Base-by-base conservation (phyloP, 2,329 filamentous ascomycete genomes). In the Ophiostoma perfectum region DNA sequence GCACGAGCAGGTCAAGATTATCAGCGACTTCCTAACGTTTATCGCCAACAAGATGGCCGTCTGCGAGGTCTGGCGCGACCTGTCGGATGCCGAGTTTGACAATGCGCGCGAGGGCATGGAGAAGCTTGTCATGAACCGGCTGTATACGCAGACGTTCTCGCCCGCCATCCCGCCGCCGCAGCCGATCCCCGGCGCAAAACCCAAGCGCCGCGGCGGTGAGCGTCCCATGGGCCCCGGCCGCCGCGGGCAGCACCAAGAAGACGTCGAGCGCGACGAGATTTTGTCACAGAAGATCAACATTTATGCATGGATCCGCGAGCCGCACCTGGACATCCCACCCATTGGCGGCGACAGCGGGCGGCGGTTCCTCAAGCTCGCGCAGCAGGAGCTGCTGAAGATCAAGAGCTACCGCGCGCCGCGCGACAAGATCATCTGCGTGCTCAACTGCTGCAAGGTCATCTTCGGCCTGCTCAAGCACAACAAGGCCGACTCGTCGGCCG, bases 401-500 rank as follows among this genome's bases (percentile, higher is more conserved):
- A 96, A 94, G 75, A 95, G 91, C 8, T 99, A 99, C 76, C 88
- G 96, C 73, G 95, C 95, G n/a, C 95, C 95, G 4, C 84, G 95
- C 74, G 95, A 99, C 81, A 99, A 99, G 79, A 95, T 99, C 68
- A 98, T 99, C 65, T 99, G 95, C 78, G 92, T 98, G 63, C 81
- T 99, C 68, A 99, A 99, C 79, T 97, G 93, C 80, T 99, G 95
- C 86, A 99, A 99, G 79, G 96, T 99, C 71, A 98, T 99, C 72
- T 98, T 99, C 78, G 95, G 94, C 18, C 87, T 97, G 65, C 81
- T 99, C 66, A 93, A 94, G 73, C 96, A 97, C 76, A 88, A 92
- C 67, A 96, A 96, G 78, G 90, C 90, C 1, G 95, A 99, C 76
- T 94, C 93, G 36, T 98, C 94, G 1, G 95, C 95, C 12, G 95